These are phyloP conservation scores for Pyrus pyrifolia DNA, from an alignment of 306 rosid species.

Conservation along the genomic window DNA sequence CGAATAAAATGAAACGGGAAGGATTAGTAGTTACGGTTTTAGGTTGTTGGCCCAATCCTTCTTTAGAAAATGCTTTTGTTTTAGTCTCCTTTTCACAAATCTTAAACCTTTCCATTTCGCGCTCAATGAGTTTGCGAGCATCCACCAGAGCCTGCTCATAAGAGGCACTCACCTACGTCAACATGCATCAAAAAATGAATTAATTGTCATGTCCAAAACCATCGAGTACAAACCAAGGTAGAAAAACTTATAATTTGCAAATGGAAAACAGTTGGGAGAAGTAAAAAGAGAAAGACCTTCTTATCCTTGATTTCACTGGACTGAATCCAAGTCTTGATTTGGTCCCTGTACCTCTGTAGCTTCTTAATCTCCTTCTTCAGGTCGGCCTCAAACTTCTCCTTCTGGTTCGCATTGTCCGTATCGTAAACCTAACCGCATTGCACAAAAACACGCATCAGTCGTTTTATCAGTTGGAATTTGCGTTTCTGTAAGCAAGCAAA, in stretches of 20 bases:
- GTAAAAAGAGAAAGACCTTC: slow-evolving; percentile 45
- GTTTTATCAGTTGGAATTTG: neutral
- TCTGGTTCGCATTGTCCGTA: slow-evolving; percentile 95
- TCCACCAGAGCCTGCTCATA: slow-evolving; percentile 96
- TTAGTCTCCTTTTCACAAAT: slow-evolving; percentile 96
- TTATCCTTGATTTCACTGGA: slow-evolving; percentile 97
- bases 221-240: neutral
- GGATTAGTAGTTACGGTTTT: slow-evolving; percentile 66
- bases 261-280: neutral
- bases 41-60: slow-evolving; percentile 96
- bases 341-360: slow-evolving; percentile 93
- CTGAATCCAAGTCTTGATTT: slow-evolving; percentile 96
- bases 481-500: neutral
- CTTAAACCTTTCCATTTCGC: slow-evolving; percentile 98
- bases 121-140: slow-evolving; percentile 90
- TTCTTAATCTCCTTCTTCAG: slow-evolving; percentile 97
- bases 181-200: slow-evolving; percentile 30
- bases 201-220: slow-evolving; percentile 18
- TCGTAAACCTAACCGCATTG: slow-evolving; percentile 62
- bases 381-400: slow-evolving; percentile 98
- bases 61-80: slow-evolving; percentile 96
- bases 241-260: neutral
- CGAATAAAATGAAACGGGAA: neutral
- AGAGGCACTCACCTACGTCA: slow-evolving; percentile 89
- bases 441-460: neutral